Base-by-base conservation (phyloP, 129 eudicot species). In the Deinandra increscens region DNA sequence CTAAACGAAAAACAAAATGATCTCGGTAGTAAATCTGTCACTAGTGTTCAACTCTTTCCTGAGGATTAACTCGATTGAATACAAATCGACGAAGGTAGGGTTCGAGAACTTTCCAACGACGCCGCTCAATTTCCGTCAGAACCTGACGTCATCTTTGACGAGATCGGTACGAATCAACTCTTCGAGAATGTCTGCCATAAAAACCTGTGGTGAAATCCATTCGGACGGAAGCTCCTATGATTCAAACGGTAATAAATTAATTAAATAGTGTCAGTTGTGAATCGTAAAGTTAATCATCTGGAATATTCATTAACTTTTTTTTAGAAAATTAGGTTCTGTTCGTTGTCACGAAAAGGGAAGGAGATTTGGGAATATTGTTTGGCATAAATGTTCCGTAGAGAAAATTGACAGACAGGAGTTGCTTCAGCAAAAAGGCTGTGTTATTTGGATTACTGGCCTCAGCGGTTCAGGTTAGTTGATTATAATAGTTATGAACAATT, bases 361-460 rank as follows among this genome's bases (percentile, higher is more conserved):
- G 33, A 71, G 46, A 74, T 76, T 87, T 12, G 45, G 83, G 41
- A 86, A 91, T 78, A 81, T 88, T 22, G 81, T 84, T 44, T 91
- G 97, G 97, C 97, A 91, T 79, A 81, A 86, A 67, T 88, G 97
- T 46, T 84, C 94, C 0, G 87, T 91, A 6, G 85, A 80, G 68
- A 88, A 91, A 80, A 55, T 53, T 23, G 97, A 91, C 58, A 84
- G 97, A 80, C 83, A 91, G 77, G 83, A 82, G 45, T 75, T 91
- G 81, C 88, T 91, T 41, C 81, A 91, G 58, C 97, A 91, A 48
- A 88, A 70, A 81, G 97, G 97, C 5, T 91, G 97, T 79, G 97
- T 88, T 48, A 81, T 91, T 51, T 91, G 96, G 97, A 88, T 91
- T 46, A 91, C 97, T 38, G 97, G 97, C 23, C 94, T 91, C 51